Evolutionary conservation across 2,329 filamentous ascomycete species (phyloP).

Genomic region (Cercospora janseana): DNA sequence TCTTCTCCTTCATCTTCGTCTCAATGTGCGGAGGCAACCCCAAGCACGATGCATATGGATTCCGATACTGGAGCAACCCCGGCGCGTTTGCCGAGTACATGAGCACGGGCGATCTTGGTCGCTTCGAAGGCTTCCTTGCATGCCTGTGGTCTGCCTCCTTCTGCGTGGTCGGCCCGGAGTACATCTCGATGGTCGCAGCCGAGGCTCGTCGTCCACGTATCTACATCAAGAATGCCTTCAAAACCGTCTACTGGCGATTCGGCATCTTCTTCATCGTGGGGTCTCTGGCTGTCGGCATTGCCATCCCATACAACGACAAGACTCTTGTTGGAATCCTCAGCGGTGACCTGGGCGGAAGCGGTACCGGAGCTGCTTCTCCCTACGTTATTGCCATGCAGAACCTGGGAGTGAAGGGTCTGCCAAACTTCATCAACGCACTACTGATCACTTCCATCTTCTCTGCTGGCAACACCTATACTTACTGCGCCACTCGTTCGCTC

Average conservation of each 20-base stretch:
- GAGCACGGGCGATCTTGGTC: not conserved
- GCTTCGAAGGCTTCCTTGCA: not conserved
- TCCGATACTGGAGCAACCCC: conserved; percentile 55
- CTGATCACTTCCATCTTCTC: conserved; percentile 65
- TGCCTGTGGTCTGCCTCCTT: not conserved
- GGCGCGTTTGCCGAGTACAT: no score
- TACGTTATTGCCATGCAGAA: conserved; percentile 61
- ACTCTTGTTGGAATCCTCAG: conserved; percentile 35
- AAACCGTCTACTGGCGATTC: conserved; percentile 48
- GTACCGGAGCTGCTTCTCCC: conserved; percentile 45
- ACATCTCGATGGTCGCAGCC: no score
- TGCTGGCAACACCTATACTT: conserved; percentile 56
- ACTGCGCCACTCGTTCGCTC: conserved; percentile 53
- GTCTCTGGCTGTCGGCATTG: conserved; percentile 40
- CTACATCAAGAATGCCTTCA: conserved; percentile 40
- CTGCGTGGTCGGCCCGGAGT: no score
- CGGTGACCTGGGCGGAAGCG: conserved; percentile 30
- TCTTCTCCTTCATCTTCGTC: conserved; percentile 54
- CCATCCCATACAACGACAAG: conserved; percentile 45
- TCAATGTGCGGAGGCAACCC: conserved; percentile 57
- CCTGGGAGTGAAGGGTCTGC: conserved; percentile 60
- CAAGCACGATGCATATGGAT: conserved; percentile 50
- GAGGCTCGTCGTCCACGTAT: conserved; percentile 15
- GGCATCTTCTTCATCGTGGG: conserved; percentile 46
- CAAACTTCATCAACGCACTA: conserved; percentile 67